Evolutionary conservation across 441 rosid genomes (phyloP).

Genomic region (Adansonia gregorii): DNA sequence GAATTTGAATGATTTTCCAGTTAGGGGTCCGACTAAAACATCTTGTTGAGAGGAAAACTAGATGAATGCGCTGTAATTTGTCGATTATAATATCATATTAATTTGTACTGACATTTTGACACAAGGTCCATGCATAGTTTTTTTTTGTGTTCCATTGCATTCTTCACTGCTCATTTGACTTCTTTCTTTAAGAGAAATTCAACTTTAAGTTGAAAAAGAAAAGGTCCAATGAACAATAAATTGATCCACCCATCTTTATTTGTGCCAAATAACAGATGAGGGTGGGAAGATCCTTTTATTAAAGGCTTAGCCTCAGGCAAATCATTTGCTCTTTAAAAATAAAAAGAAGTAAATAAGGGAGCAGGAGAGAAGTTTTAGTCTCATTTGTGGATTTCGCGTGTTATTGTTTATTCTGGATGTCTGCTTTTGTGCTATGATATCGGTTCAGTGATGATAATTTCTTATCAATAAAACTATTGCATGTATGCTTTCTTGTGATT

Average conservation of each 20-base stretch:
- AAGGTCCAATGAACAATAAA: neutral
- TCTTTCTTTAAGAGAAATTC: neutral
- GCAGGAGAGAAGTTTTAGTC: neutral
- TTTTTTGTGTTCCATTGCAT: neutral
- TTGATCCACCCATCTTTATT: neutral
- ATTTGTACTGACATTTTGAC: neutral
- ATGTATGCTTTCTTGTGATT: neutral
- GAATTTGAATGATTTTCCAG: conserved; percentile 1
- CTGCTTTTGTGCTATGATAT: conserved; percentile 10
- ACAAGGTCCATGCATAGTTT: neutral
- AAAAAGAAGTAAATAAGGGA: neutral
- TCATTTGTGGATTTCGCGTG: neutral
- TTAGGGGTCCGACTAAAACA: neutral
- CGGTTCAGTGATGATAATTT: neutral
- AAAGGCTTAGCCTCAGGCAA: neutral
- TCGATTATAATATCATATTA: conserved; percentile 6
- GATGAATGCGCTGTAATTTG: neutral
- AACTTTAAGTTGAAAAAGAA: neutral
- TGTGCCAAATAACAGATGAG: conserved; percentile 11
- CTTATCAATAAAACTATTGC: neutral
- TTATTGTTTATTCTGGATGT: neutral
- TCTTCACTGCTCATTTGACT: neutral
- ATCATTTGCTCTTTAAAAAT: neutral
- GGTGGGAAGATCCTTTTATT: neutral
- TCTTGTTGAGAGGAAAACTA: neutral